Evolutionary conservation across 2,329 filamentous ascomycete genomes (phyloP), one percentile per base, ranked within the genome.

Genomic region (Cladosporium sp.): DNA sequence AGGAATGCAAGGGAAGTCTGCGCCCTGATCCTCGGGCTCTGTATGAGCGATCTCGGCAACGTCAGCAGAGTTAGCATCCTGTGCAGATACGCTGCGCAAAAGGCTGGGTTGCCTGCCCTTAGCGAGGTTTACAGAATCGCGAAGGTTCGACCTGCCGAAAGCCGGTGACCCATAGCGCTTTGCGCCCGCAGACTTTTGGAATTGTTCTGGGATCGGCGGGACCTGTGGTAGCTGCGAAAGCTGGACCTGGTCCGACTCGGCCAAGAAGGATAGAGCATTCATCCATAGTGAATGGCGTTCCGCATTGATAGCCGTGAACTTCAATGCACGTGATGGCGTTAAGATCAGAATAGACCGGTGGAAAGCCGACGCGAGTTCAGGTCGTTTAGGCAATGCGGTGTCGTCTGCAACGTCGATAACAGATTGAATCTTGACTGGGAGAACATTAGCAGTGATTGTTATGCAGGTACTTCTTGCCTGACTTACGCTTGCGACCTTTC

Each of bases 341-440:
- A 99, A 80, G 70, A 99, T 97, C 58, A 99, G 81, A 72, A 99
- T 98, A 0, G 95, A 98, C 62, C 95, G 89, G 79, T 96, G 92
- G 81, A 97, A 98, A 47, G 83, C 77, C 4, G 78, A 70, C 2
- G 65, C 49, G 14, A 76, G 69, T 36, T 75, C 72, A 24, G 78
- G 79, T 49, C 84, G 80, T 77, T 90, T 95, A 1, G 94, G 94
- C 47, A 92, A 78, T 7, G 92, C 87, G 68, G 95, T 96, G 74
- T 95, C 92, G 73, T 99, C 95, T 78, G 96, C 96, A 70, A 99
- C 95, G 74, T 99, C 95, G 34, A 99, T 85, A 4, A 99, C 95
- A 11, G 95, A 97, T 82, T 98, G 94, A 70, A 99, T 97, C 11
- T 86, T 87, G 73, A 99, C 93, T 97, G 74, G 81, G 78, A 81